These are phyloP conservation scores for Melastoma malabathricum DNA, from an alignment of 345 rosid genomes.

Conservation along the genomic window DNA sequence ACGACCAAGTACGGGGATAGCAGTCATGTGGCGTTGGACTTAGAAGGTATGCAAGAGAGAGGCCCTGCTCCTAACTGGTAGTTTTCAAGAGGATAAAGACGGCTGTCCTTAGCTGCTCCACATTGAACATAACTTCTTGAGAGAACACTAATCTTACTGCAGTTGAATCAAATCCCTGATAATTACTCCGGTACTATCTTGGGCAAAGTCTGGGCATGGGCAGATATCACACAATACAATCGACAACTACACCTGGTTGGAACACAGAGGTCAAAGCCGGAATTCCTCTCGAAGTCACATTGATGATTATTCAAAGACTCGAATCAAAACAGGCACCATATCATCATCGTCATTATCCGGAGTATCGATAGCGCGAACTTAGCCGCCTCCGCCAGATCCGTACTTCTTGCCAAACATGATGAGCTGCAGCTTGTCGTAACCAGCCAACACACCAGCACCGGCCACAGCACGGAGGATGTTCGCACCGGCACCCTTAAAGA, in stretches of 20 bases:
- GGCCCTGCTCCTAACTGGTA: conserved; percentile 48
- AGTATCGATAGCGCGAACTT: background rate
- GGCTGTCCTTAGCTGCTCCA: conserved; percentile 16
- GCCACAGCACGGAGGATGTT: conserved; percentile 86
- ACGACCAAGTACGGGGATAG: conserved; percentile 28
- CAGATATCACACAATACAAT: no score
- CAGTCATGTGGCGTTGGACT: conserved; percentile 18
- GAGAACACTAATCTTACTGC: background rate
- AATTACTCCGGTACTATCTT: no score
- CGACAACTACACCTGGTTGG: no score
- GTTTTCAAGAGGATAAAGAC: conserved; percentile 61
- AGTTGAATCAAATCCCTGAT: no score
- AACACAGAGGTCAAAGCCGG: no score
- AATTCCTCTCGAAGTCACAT: no score
- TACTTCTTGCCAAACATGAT: conserved; percentile 70
- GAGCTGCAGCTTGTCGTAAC: conserved; percentile 79
- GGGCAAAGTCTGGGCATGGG: no score
- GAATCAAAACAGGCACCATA: no score
- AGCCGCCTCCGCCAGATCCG: conserved; percentile 51
- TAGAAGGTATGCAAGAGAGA: conserved; percentile 7
- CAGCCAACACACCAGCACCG: conserved; percentile 88
- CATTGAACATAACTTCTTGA: background rate
- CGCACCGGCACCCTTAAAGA: conserved; percentile 87
- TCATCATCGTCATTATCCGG: conserved; percentile 2
- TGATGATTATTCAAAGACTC: no score